These are phyloP conservation scores for Trichosporon sp. DNA, from an alignment of 1,284 basidiomycete species.

Conservation along the genomic window DNA sequence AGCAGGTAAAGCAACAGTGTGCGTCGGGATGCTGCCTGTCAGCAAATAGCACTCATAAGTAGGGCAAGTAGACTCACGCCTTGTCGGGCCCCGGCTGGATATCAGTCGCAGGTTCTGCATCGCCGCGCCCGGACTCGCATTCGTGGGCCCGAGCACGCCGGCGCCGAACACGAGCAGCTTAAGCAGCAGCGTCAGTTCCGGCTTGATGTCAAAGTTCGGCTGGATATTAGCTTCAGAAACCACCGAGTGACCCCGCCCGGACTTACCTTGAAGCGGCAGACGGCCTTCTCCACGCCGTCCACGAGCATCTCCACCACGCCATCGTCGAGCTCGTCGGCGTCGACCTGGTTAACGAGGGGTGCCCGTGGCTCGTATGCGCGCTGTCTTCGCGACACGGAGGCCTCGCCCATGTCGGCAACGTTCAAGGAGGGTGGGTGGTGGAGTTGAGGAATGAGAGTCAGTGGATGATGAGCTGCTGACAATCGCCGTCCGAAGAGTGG, in stretches of 20 bases:
- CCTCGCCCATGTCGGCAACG: neutral
- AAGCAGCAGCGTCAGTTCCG: slow-evolving; percentile 73
- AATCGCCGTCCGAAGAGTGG: neutral
- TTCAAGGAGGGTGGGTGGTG: neutral
- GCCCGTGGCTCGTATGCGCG: slow-evolving; percentile 47
- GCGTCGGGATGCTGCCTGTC: slow-evolving; percentile 44
- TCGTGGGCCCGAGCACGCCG: slow-evolving; percentile 75
- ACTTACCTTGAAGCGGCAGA: slow-evolving; percentile 66
- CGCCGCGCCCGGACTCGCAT: slow-evolving; percentile 78
- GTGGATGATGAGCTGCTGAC: neutral
- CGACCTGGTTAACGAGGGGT: slow-evolving; percentile 83
- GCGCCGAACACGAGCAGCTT: slow-evolving; percentile 76
- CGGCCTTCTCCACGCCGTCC: slow-evolving; percentile 72
- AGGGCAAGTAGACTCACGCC: slow-evolving; percentile 9
- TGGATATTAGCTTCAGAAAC: slow-evolving; percentile 36
- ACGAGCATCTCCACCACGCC: slow-evolving; percentile 79
- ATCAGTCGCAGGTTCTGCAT: slow-evolving; percentile 70
- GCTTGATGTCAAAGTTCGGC: slow-evolving; percentile 67
- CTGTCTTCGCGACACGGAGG: neutral
- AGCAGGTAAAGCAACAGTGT: slow-evolving; percentile 65
- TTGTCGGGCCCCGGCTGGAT: slow-evolving; percentile 1
- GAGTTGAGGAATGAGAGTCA: neutral
- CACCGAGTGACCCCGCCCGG: too few species aligned
- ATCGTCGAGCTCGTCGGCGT: slow-evolving; percentile 85
- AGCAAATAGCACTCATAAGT: neutral